phyloP scores from a whole-genome alignment of 129 eudicot genomes.

The Lactuca sativa region DNA sequence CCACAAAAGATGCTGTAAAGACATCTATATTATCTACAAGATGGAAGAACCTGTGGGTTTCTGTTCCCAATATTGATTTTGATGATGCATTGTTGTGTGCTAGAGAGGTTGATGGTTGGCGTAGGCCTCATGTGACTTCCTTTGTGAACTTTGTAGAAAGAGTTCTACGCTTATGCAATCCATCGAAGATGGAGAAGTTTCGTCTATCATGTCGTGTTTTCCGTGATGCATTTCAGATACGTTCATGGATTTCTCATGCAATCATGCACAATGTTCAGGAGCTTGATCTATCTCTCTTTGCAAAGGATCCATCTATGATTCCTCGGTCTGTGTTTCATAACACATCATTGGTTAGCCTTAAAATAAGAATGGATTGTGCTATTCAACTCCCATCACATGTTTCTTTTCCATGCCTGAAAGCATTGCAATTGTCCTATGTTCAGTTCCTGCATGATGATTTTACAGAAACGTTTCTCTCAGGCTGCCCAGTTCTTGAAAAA shows the following conservation, averaged over 20 bases:
- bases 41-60: conserved; percentile 32
- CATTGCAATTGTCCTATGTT: conserved; percentile 24
- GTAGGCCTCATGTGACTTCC: conserved; percentile 7
- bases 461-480: conserved; percentile 24
- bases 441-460: conserved; percentile 23
- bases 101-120: conserved; percentile 25
- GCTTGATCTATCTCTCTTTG: too few relatives aligned
- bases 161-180: conserved; percentile 20
- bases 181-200: neutral
- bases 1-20: conserved; percentile 24
- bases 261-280: too few relatives aligned
- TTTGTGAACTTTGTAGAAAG: conserved; percentile 27
- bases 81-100: conserved; percentile 46
- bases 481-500: conserved; percentile 4
- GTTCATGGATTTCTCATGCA: too few relatives aligned
- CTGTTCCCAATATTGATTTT: conserved; percentile 29
- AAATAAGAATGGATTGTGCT: conserved; percentile 18
- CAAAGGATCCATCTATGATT: conserved; percentile 1
- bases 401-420: conserved; percentile 24
- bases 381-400: conserved; percentile 20
- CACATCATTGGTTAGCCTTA: conserved; percentile 23
- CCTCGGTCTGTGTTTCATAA: conserved; percentile 25
- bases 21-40: conserved; percentile 32
- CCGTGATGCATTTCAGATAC: too few relatives aligned
- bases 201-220: too few relatives aligned